A percentile compares a stretch with the other conserved stretches of the same genome.
Evolutionary conservation across 768 basidiomycete genomes (phyloP).

Genomic region (Naganishia antarctica): DNA sequence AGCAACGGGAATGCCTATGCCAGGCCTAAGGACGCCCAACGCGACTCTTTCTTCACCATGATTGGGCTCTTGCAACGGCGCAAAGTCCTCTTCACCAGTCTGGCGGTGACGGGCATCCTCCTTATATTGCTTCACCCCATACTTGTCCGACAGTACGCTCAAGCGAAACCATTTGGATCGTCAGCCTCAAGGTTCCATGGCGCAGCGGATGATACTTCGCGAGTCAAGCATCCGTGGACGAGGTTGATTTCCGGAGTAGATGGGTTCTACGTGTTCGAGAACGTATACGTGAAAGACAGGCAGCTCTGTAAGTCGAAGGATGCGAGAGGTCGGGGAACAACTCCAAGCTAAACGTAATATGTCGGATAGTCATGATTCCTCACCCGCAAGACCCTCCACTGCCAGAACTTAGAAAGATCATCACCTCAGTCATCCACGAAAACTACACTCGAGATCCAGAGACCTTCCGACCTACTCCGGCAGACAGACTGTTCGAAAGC

Average conservation of each 20-base stretch:
- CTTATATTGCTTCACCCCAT: background rate
- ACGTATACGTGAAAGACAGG: conserved; percentile 26
- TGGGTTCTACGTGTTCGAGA: conserved; percentile 27
- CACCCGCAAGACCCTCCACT: conserved; percentile 13
- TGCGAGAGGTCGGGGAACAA: background rate
- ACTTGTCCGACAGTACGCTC: background rate
- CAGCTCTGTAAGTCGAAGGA: conserved; percentile 17
- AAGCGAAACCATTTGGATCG: background rate
- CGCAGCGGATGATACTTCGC: background rate
- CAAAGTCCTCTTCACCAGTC: background rate
- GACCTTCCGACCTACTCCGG: background rate
- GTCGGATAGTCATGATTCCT: conserved; percentile 14
- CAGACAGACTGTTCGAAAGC: background rate
- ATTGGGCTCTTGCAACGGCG: conserved; percentile 10
- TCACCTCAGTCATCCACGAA: conserved; percentile 12
- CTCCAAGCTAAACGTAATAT: background rate
- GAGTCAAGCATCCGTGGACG: background rate
- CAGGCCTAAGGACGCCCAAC: background rate
- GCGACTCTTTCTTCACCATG: background rate
- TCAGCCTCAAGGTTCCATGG: background rate
- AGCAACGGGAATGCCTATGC: conserved; percentile 10
- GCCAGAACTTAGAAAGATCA: conserved; percentile 21
- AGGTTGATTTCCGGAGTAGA: conserved; percentile 18
- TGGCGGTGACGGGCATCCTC: background rate
- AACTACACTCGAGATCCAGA: conserved; percentile 5